Evolutionary conservation across 2,329 filamentous ascomycete species (phyloP), one percentile per base, ranked within the genome.

Genomic region (Fusarium sp.): DNA sequence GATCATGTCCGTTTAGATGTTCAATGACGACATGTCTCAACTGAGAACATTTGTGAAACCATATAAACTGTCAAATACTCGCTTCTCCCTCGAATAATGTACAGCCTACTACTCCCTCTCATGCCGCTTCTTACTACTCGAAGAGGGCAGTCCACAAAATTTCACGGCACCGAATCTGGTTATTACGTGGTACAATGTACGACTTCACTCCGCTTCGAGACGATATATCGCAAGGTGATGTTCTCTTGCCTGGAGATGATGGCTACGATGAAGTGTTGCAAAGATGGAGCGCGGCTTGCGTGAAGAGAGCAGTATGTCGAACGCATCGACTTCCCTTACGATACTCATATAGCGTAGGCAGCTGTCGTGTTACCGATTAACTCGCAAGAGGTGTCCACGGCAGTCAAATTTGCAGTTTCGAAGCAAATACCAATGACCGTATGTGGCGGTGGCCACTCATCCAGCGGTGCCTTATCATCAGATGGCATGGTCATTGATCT

Each of bases 401-500:
- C 73, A 0, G 65, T 80, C 34, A 73, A 55, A 24, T 80, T 77
- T 26, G 76, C 78, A n/a, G 55, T 72, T 6, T 58, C 63, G 7
- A 70, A 85, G 47, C 75, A 78, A 2, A 81, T 90, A 38, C 84
- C 87, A 36, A 81, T 90, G 55, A 85, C 85, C 0, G 85, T 90
- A 17, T 84, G 84, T 60, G 85, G 88, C 9, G 89, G 89, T 17
- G 87, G 87, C 0, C 89, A 91, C 78, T 87, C 87, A 0, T 88
- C 88, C 0, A 83, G 84, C 10, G 88, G 87, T 1, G 82, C 85
- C 5, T 85, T 76, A 8, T 87, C 86, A 5, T 85, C 84, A 3
- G 86, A 85, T 15, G 85, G 85, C 13, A 81, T 91, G 22, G 83
- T 90, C 6, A 87, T 91, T 65, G 87, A 90, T 75, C 82, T 91